Conservation (phyloP, 2,329 filamentous ascomycete genomes). For the Beauveria bassiana region DNA sequence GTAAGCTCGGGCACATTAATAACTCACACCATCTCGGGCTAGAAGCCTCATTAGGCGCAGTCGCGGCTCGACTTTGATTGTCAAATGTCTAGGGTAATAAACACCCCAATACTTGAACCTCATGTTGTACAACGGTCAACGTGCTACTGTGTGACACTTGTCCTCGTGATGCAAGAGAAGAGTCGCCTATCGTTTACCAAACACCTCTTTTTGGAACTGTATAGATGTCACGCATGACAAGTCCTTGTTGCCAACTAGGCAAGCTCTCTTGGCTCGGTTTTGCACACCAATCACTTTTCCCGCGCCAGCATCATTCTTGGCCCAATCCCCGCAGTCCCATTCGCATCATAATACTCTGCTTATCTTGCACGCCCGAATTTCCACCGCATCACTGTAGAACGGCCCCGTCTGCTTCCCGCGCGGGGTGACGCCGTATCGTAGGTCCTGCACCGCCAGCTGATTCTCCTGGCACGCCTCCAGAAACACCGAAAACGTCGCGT, state of each 20-base stretch:
- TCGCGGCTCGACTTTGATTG: background rate
- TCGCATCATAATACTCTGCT: background rate
- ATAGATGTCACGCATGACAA: background rate
- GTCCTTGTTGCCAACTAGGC: too few relatives aligned
- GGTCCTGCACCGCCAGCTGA: conserved; percentile 33
- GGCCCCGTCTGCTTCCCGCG: conserved; percentile 46
- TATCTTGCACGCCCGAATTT: conserved; percentile 45
- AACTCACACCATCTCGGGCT: background rate
- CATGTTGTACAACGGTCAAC: background rate
- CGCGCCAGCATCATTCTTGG: background rate
- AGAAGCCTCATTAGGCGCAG: background rate
- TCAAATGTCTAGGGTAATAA: background rate
- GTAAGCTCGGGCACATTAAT: background rate
- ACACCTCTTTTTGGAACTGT: background rate
- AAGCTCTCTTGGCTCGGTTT: too few relatives aligned
- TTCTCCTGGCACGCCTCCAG: conserved; percentile 46
- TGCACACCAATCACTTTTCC: background rate
- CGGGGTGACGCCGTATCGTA: conserved; percentile 34
- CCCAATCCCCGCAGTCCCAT: background rate
- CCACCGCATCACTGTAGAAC: conserved; percentile 54
- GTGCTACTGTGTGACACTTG: background rate
- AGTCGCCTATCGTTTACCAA: background rate
- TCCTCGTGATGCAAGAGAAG: background rate
- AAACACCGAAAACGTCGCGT: conserved; percentile 60
- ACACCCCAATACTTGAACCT: background rate